Percentiles rank a stretch among this genome's conserved stretches.
Evolutionary conservation across 2,329 filamentous ascomycete genomes (phyloP).

Genomic region (Cladophialophora exuberans): DNA sequence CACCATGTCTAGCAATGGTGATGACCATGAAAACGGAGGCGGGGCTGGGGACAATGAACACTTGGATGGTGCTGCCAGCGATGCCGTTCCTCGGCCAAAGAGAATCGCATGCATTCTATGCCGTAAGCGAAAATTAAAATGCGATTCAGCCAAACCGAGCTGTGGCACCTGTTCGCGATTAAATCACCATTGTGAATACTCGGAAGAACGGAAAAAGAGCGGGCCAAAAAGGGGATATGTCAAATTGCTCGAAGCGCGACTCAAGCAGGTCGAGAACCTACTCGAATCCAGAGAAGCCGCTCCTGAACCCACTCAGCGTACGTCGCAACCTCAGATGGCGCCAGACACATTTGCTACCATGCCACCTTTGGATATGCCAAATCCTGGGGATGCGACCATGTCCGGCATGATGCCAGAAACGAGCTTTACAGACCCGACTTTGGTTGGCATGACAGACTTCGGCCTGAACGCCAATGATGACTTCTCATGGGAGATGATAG

Average conservation of each 20-base stretch:
- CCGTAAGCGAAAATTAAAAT: slow-evolving; percentile 66
- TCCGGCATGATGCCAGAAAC: slow-evolving; percentile 16
- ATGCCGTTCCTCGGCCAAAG: slow-evolving; percentile 74
- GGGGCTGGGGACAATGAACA: slow-evolving; percentile 11
- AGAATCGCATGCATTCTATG: slow-evolving; percentile 94
- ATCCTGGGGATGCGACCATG: slow-evolving; percentile 21
- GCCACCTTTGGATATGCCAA: slow-evolving; percentile 16
- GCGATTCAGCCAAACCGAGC: slow-evolving; percentile 80
- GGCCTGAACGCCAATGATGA: slow-evolving; percentile 37
- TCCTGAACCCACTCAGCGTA: neutral
- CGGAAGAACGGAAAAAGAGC: slow-evolving; percentile 91
- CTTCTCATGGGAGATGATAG: slow-evolving; percentile 85
- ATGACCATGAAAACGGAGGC: slow-evolving; percentile 6
- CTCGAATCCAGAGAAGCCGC: slow-evolving; percentile 28
- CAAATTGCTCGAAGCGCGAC: slow-evolving; percentile 86
- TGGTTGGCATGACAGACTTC: slow-evolving; percentile 30
- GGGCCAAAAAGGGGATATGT: slow-evolving; percentile 94
- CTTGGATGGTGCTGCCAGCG: slow-evolving; percentile 9
- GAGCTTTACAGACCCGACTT: slow-evolving; percentile 26
- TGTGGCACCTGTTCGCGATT: slow-evolving; percentile 88
- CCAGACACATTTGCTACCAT: slow-evolving; percentile 16
- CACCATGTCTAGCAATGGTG: slow-evolving; percentile 16
- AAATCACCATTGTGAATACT: slow-evolving; percentile 84
- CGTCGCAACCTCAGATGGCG: neutral
- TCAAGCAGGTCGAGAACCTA: slow-evolving; percentile 47